Conservation (phyloP, 225 moss, liverwort and hornwort species). For the Climacium dendroides region DNA sequence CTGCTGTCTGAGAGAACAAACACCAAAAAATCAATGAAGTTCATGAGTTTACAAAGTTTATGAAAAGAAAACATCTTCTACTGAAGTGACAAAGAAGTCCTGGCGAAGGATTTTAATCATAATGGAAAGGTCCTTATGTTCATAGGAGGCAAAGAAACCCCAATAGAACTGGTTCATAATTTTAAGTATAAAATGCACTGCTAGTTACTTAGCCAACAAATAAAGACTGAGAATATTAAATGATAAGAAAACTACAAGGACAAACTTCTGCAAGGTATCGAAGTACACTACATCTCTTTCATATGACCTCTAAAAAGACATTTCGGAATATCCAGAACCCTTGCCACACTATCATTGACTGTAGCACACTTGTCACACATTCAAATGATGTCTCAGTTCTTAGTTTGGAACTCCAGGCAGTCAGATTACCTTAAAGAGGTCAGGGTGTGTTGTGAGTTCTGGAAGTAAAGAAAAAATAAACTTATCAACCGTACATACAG, state of each 20-base stretch:
- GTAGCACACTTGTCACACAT: not conserved
- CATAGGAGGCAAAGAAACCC: not conserved
- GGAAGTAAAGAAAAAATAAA: not conserved
- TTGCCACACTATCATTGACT: not conserved
- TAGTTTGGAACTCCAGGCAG: not conserved
- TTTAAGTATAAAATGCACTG: not conserved
- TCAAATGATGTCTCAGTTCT: not conserved
- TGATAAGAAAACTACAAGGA: not conserved
- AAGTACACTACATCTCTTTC: not conserved
- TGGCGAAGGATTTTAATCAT: not conserved
- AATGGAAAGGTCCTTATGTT: not conserved
- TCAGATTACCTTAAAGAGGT: not conserved
- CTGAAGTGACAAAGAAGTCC: not conserved
- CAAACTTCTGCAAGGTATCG: not conserved
- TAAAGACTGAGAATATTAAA: not conserved
- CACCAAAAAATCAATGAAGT: not conserved
- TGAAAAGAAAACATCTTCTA: not conserved
- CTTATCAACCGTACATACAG: not conserved
- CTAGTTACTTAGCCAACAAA: not conserved
- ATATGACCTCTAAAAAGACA: not conserved
- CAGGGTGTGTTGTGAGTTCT: not conserved
- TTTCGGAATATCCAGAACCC: not conserved
- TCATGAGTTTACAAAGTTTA: not conserved
- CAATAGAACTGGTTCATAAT: not conserved
- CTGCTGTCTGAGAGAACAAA: conserved; percentile 53